Conservation (phyloP, 2,329 filamentous ascomycete genomes). For the Orbilia blumenaviensis region DNA sequence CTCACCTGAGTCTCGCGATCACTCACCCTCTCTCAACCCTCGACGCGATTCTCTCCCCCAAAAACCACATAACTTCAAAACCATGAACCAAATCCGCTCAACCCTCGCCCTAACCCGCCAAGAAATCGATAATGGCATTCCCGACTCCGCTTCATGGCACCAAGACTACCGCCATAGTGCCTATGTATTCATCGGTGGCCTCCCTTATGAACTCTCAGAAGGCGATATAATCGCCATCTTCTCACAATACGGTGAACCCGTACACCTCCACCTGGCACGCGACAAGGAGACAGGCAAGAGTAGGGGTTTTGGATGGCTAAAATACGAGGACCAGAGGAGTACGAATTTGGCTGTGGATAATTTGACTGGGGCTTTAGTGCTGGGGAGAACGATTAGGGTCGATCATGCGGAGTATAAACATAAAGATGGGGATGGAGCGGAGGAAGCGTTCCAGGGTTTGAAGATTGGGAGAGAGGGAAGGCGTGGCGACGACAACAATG, state of each 20-base stretch:
- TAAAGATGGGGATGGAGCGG: slow-evolving; percentile 74
- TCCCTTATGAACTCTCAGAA: slow-evolving; percentile 91
- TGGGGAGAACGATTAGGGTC: slow-evolving; percentile 82
- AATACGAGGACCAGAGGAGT: slow-evolving; percentile 97
- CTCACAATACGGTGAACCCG: slow-evolving; percentile 94
- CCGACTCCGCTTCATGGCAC: slow-evolving; percentile 56
- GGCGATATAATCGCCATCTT: slow-evolving; percentile 97
- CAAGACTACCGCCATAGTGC: slow-evolving; percentile 94
- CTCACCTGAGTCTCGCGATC: too few relatives aligned
- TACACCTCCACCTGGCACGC: slow-evolving; percentile 88
- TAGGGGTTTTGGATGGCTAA: slow-evolving; percentile 92
- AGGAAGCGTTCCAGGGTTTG: slow-evolving; percentile 65
- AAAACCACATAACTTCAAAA: slow-evolving; percentile 54
- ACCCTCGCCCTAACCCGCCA: slow-evolving; percentile 93
- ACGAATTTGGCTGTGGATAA: slow-evolving; percentile 97
- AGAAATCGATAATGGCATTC: slow-evolving; percentile 85
- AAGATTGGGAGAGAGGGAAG: slow-evolving; percentile 68
- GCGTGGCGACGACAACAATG: slow-evolving; percentile 59
- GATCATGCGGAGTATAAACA: slow-evolving; percentile 93
- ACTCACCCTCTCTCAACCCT: neutral
- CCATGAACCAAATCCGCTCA: slow-evolving; percentile 92
- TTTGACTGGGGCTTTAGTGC: slow-evolving; percentile 82
- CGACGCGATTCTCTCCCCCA: neutral
- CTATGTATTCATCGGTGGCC: slow-evolving; percentile 93
- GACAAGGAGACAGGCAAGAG: slow-evolving; percentile 97